These are phyloP conservation scores for Echria macrotheca DNA, from an alignment of 495 filamentous ascomycete genomes.

Conservation along the genomic window DNA sequence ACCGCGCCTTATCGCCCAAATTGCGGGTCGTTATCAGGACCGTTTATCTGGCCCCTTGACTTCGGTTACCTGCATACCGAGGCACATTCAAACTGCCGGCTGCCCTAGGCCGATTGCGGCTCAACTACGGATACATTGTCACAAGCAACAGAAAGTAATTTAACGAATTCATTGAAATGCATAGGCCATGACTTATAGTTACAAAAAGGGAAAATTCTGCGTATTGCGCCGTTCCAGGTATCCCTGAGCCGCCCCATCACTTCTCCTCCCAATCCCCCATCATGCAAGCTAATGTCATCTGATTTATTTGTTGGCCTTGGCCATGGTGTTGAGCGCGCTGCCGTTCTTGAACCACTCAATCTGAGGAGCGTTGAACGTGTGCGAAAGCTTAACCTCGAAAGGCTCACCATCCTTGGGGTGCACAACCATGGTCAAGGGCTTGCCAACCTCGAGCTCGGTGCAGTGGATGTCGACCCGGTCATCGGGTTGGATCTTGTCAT, in stretches of 20 bases:
- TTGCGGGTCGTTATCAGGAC: too few relatives aligned
- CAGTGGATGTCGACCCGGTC: constrained; percentile 87
- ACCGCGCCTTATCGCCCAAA: too few relatives aligned
- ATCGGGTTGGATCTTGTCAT: constrained; percentile 90
- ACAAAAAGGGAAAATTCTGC: constrained; percentile 26
- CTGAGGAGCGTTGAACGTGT: constrained; percentile 97
- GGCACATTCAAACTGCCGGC: too few relatives aligned
- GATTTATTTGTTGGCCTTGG: constrained; percentile 49
- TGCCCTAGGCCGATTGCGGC: too few relatives aligned
- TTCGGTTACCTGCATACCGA: too few relatives aligned
- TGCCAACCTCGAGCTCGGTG: constrained; percentile 87
- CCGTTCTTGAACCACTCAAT: constrained; percentile 98
- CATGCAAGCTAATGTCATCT: constrained; percentile 17
- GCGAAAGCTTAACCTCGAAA: constrained; percentile 77
- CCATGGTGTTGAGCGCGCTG: constrained; percentile 96
- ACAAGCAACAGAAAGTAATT: too few relatives aligned
- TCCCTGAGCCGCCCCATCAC: constrained; percentile 26
- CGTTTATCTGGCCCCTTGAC: too few relatives aligned
- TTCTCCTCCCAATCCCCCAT: constrained; percentile 14
- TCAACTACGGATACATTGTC: too few relatives aligned
- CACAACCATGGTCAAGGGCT: constrained; percentile 87
- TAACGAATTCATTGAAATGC: constrained; percentile 27
- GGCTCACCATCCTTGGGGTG: constrained; percentile 77
- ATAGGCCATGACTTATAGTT: constrained; percentile 32
- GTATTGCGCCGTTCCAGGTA: constrained; percentile 30